Conservation (phyloP, 2,329 filamentous ascomycete genomes). For the Fusarium pininemorale region DNA sequence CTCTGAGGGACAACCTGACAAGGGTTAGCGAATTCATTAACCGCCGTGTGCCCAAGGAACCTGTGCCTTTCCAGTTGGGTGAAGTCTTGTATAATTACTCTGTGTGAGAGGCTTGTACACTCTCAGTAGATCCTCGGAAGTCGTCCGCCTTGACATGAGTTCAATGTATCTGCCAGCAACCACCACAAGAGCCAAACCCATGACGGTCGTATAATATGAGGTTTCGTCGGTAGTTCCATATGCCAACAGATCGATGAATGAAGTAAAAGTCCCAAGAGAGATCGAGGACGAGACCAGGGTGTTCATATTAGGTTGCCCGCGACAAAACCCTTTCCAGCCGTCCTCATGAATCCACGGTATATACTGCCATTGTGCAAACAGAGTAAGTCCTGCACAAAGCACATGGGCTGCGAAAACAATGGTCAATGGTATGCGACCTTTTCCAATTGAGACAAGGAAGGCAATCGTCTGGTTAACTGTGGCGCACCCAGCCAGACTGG, state of each 20-base stretch:
- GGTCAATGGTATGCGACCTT: background rate
- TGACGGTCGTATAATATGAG: background rate
- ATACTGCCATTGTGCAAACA: background rate
- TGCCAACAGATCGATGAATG: background rate
- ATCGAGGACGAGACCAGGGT: background rate
- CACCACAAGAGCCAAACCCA: background rate
- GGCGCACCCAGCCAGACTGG: background rate
- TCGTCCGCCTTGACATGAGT: background rate
- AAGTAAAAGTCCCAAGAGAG: background rate
- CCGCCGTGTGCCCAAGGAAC: accelerated
- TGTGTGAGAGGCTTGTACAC: background rate
- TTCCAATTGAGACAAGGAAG: background rate
- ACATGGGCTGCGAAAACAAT: background rate
- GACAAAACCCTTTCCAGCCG: background rate
- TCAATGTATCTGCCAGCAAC: background rate
- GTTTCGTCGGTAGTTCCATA: background rate
- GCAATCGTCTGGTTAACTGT: background rate
- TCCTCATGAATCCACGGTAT: background rate
- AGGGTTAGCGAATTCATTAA: no score
- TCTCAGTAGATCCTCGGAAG: background rate
- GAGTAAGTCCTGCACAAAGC: background rate
- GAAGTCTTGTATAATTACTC: background rate
- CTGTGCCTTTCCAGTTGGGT: background rate
- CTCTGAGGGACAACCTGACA: background rate
- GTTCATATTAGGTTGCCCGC: background rate